Base-by-base conservation (phyloP, 768 basidiomycete genomes). In the Russula earlei region DNA sequence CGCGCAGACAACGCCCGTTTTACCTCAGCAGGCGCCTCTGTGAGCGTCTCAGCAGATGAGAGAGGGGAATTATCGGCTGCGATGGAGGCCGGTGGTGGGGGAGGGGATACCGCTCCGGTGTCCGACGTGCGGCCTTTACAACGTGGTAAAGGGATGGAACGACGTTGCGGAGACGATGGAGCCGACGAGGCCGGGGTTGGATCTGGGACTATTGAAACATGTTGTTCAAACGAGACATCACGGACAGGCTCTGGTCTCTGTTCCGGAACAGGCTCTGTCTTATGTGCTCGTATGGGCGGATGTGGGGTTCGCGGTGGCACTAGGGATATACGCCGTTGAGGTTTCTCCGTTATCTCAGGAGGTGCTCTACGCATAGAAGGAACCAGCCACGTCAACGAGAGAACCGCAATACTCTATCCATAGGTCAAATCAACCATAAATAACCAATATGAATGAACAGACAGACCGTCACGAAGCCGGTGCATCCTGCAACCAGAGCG, bases 381-480 rank as follows among this genome's bases (percentile, higher is more conserved):
- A 19, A 61, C 41, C 9, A 62, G 51, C 52, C 48, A 60, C 24
- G 60, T 45, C 38, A 60, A 14, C 7, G 44, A 50, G 1, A 62
- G 36, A 3, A 48, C 54, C 8, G 47, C 19, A 4, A 62, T 14
- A 37, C 61, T 62, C 61, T 58, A 48, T 29, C 22, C 27, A 34
- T 6, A 24, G 24, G 36, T 53, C 11, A 43, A n/a, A n/a, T 4
- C 2, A n/a, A 22, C 9, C 6, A 15, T 34, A 14, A 2, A 1
- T 10, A 4, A 8, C 12, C 24, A 25, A 25, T 10, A 4, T 5
- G 19, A 22, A 8, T 37, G 24, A 20, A 52, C 14, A 9, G 19
- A 53, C 61, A 33, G 37, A 62, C 61, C 43, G 54, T 34, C 8
- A 55, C 46, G 37, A 62, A 56, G 10, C 61, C 61, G 4, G 55